phyloP scores from a whole-genome alignment of 257 asterid species.

The Gentiana straminea region DNA sequence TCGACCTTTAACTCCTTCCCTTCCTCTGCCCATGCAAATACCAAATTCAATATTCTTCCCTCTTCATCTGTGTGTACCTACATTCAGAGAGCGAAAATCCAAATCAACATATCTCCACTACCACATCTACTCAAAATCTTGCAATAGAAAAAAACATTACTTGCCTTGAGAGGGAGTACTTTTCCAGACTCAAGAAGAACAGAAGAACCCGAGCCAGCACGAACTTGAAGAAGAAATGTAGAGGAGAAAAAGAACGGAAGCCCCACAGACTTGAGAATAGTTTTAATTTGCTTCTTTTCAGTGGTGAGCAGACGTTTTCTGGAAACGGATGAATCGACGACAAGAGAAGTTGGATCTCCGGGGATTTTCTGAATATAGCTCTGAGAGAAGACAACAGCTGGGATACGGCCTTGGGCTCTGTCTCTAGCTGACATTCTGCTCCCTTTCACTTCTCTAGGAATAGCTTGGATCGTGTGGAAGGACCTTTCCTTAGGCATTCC shows the following conservation, averaged over 20 bases:
- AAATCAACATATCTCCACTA: background rate
- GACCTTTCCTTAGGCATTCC: slow-evolving; percentile 22
- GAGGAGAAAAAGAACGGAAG: slow-evolving; percentile 69
- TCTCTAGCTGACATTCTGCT: slow-evolving; percentile 57
- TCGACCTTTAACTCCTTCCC: slow-evolving; percentile 69
- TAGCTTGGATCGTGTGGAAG: slow-evolving; percentile 78
- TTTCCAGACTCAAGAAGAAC: slow-evolving; percentile 51
- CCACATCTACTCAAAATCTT: no score
- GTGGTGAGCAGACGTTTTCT: slow-evolving; percentile 62
- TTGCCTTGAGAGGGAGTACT: slow-evolving; percentile 86
- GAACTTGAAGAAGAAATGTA: slow-evolving; percentile 78
- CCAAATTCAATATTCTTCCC: slow-evolving; percentile 81
- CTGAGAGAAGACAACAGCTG: slow-evolving; percentile 76
- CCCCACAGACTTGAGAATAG: slow-evolving; percentile 51
- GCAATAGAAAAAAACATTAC: slow-evolving; percentile 1
- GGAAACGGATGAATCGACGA: slow-evolving; percentile 33
- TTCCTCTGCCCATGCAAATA: slow-evolving; percentile 93
- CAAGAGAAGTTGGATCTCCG: slow-evolving; percentile 44
- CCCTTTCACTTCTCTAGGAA: slow-evolving; percentile 74
- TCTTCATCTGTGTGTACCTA: slow-evolving; percentile 70
- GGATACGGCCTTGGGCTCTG: slow-evolving; percentile 84
- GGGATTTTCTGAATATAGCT: slow-evolving; percentile 39
- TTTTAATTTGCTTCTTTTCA: slow-evolving; percentile 74
- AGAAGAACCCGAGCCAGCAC: slow-evolving; percentile 87
- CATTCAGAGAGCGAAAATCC: slow-evolving; percentile 1